Evolutionary conservation across 2,329 filamentous ascomycete genomes (phyloP), one percentile per base, ranked within the genome.

Genomic region (Fusarium liriodendri): DNA sequence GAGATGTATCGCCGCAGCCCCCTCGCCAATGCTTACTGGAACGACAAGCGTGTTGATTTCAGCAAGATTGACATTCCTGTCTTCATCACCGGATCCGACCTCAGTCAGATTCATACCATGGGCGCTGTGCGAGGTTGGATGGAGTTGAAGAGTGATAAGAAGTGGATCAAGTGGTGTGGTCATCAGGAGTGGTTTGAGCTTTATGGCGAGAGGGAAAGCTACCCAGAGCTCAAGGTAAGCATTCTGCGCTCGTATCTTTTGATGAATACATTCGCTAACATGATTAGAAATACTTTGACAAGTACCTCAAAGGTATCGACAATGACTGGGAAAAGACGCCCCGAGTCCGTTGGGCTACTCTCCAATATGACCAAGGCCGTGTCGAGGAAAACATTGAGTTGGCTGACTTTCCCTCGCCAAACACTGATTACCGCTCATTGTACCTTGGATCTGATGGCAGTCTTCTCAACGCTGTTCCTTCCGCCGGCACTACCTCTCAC

Each of bases 31-130:
- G 22, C 20, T 2, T 69, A 66, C 38, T 69, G 66, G 69, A 69
- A 66, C 40, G 69, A 69, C 54, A 71, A 71, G 47, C 69, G 66
- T 9, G 62, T 64, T 29, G 63, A 71, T 55, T 40, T 71, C 33
- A 54, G 52, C 45, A 69, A 71, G 37, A 76, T 76, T n/a, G 22
- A 71, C 8, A 73, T 68, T 25, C 74, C 74, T 0, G 42, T 61
- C 9, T 76, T 75, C 18, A 76, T 77, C 33, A 67, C 67, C 0
- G 74, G 72, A 1, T 75, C 74, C 2, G 72, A 77, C 16, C 55
- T 75, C 1, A 76, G 74, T n/a, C 71, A 73, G 29, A 76, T 76
- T 22, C 74, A 76, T 37, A 77, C 74, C 6, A 76, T 77, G 74
- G 74, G 74, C 9, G 68, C 65, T 16, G 72, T 76, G 1, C 55